phyloP scores from a whole-genome alignment of 2,329 filamentous ascomycete species.

The Exophiala lecanii-corni region DNA sequence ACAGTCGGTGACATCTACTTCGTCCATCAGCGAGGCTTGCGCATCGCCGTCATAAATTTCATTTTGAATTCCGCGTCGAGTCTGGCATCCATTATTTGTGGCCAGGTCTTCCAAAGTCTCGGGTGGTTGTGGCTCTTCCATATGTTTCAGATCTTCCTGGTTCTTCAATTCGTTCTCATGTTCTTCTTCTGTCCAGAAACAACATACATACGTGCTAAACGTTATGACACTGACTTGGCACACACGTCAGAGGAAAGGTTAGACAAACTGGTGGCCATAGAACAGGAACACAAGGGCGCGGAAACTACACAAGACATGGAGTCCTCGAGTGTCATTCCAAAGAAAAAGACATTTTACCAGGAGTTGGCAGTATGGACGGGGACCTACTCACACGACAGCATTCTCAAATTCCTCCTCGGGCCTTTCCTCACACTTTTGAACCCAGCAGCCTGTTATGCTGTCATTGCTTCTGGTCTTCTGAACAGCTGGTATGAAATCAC shows the following conservation, averaged over 20 bases:
- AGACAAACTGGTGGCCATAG: conserved; percentile 15
- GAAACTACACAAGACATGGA: conserved; percentile 9
- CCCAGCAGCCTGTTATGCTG: conserved; percentile 28
- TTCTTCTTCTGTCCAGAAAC: conserved; percentile 31
- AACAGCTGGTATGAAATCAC: conserved; percentile 27
- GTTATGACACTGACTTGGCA: conserved; percentile 26
- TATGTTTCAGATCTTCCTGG: conserved; percentile 29
- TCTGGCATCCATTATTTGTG: conserved; percentile 36
- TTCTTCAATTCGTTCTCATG: conserved; percentile 28
- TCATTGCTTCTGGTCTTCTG: conserved; percentile 20
- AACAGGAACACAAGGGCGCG: conserved; percentile 16
- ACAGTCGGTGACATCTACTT: conserved; percentile 43
- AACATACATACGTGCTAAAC: conserved; percentile 27
- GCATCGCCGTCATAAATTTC: conserved; percentile 24
- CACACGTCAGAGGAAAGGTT: conserved; percentile 13
- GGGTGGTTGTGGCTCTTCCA: conserved; percentile 27
- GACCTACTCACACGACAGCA: conserved; percentile 16
- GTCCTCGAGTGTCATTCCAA: conserved; percentile 1
- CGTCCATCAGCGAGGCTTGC: conserved; percentile 23
- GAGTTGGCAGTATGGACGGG: conserved; percentile 23
- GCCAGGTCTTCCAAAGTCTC: conserved; percentile 24
- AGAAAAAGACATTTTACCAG: conserved; percentile 22
- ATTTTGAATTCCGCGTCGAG: conserved; percentile 29
- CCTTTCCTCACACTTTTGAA: conserved; percentile 32
- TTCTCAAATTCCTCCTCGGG: conserved; percentile 28